A percentile compares a stretch with the other conserved stretches of the same genome.
Conservation (phyloP, 805 yeast species). For the Cyberlindnera sargentensis region DNA sequence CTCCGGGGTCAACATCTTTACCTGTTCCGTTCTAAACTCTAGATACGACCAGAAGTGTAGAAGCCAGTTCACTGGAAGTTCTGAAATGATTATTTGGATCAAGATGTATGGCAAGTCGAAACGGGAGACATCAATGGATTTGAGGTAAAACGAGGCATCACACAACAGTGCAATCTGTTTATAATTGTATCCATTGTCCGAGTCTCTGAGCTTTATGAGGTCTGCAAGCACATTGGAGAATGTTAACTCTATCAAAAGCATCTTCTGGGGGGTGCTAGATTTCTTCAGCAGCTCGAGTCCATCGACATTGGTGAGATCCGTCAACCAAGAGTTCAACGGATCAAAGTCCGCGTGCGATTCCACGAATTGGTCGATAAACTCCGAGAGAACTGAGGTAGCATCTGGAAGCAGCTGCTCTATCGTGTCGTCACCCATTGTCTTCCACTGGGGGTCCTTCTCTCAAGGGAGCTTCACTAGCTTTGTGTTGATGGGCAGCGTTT, state of each 20-base stretch:
- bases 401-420: constrained; percentile 4
- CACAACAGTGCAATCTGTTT: constrained; percentile 12
- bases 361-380: neutral
- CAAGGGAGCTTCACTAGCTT: no score
- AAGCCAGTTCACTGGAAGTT: constrained; percentile 10
- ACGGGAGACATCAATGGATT: constrained; percentile 2
- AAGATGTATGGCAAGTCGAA: constrained; percentile 13
- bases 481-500: no score
- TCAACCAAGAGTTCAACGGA: neutral
- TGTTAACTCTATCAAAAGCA: constrained; percentile 7
- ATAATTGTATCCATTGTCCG: constrained; percentile 11
- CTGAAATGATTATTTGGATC: constrained; percentile 4
- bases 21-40: constrained; percentile 6
- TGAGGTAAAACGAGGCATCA: constrained; percentile 14
- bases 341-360: neutral
- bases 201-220: constrained; percentile 7
- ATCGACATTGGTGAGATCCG: neutral
- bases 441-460: no score
- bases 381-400: neutral
- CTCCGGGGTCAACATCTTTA: neutral
- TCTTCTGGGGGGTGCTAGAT: neutral
- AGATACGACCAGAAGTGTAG: constrained; percentile 18
- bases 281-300: neutral
- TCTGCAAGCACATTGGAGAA: constrained; percentile 5
- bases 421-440: neutral